Base-by-base conservation (phyloP, 83 land plant genomes). In the Larix sibirica region DNA sequence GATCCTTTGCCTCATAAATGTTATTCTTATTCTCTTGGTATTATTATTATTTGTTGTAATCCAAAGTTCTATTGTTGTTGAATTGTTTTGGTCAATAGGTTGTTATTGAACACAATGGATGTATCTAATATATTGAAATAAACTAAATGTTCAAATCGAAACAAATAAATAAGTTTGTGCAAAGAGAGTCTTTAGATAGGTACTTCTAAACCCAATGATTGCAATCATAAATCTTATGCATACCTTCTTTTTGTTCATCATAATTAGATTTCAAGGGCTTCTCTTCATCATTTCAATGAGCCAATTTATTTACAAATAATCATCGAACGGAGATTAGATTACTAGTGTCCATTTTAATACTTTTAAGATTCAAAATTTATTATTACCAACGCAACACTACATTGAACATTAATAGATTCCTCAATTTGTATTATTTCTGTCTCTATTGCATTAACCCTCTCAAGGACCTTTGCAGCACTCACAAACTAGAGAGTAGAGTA, bases 381-480 rank as follows among this genome's bases (percentile, higher is more conserved):
- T 50, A 79, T 38, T 59, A 71, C 85, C 44, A 84, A 47, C 60
- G 79, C 78, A 31, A 86, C 89, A 66, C 81, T 88, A 71, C 88
- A 76, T 79, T 92, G 96, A 60, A 92, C 74, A 6, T 74, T 75
- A 83, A 97, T 97, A 75, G 96, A 94, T 66, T 92, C 92, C 75
- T 92, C 96, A 81, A 95, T 85, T 82, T 95, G 98, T 58, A 88
- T 76, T 36, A 92, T 95, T 85, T 97, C 99, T 71, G 92, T 86
- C 83, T 97, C 99, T 76, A 95, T 87, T 12, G 94, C 88, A 82
- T 87, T 88, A 16, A 95, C 98, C 71, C 96, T 86, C 84, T 97
- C 99, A 69, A 97, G 86, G 62, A 97, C 87, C 86, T 95, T 95
- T 54, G 99, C 96, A n/a, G 95, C 95, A 84, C 96, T 28, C 28